Evolutionary conservation across 2,329 filamentous ascomycete species (phyloP), one percentile per base, ranked within the genome.

Genomic region (Hypoxylon sp.): DNA sequence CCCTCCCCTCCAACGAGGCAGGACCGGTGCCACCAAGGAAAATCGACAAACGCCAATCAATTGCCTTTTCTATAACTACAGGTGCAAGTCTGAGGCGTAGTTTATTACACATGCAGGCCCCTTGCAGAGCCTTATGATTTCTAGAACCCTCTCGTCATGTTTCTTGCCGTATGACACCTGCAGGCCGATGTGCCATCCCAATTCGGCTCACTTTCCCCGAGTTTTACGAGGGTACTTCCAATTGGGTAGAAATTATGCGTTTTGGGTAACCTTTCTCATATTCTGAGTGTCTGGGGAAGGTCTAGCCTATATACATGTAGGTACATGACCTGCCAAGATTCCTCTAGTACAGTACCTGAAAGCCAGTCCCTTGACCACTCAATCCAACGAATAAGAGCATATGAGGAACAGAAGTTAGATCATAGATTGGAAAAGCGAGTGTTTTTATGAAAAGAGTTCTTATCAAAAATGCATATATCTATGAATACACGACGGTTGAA

Each of bases 401-500:
- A 44, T 42, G n/a, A 42, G n/a, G 11, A 47, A 26, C 19, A 9
- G 24, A n/a, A 47, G 19, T 24, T 26, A 47, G 44, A 47, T 22
- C 19, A 26, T 47, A 47, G 2, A 47, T 26, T 47, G 19, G 44
- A 48, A 48, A 26, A 48, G 44, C 44, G 13, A 48, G 44, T 26
- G 46, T n/a, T 44, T 42, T n/a, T 44, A 48, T 48, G 6, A 24
- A 48, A 24, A 48, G 19, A 47, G 46, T n/a, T 13, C 13, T 4
- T 26, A 29, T 44, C 6, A 48, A n/a, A 29, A 48, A 29, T 22
- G 22, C 14, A 48, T 26, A 29, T 24, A n/a, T 29, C 46, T 14
- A 48, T 24, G 11, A 48, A 48, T 29, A 48, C 46, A 26, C 24
- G 19, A n/a, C 13, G 24, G 14, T 48, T 48, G 46, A 48, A 48